A percentile compares a stretch with the other conserved stretches of the same genome.
These are phyloP conservation scores for Verticillium nonalfalfae DNA, from an alignment of 2,329 filamentous ascomycete genomes.

Conservation along the genomic window DNA sequence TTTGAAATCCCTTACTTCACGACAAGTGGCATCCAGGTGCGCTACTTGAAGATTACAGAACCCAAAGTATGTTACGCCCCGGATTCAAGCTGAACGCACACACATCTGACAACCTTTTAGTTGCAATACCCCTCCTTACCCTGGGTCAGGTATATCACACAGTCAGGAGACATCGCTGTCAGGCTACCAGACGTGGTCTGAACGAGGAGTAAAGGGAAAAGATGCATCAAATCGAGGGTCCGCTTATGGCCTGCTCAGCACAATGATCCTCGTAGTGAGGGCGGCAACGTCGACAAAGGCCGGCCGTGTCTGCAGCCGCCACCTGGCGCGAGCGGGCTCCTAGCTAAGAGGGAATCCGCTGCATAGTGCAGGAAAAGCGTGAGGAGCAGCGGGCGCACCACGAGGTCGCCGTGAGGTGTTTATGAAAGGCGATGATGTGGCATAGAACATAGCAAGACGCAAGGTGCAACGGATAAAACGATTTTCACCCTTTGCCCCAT, in stretches of 20 bases:
- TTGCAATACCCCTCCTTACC: slow-evolving; percentile 96
- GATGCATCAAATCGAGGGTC: not conserved
- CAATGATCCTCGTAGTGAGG: not conserved
- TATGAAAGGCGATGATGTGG: not conserved
- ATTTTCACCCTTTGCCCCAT: not conserved
- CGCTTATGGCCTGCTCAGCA: not conserved
- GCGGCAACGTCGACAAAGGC: not conserved
- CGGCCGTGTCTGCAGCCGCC: not conserved
- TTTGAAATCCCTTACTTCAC: slow-evolving; percentile 99
- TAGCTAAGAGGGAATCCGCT: not conserved
- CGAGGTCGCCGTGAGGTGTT: not conserved
- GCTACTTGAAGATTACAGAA: slow-evolving; percentile 98
- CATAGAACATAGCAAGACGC: not conserved
- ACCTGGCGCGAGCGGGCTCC: not conserved
- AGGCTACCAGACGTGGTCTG: slow-evolving; percentile 84
- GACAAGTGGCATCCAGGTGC: slow-evolving; percentile 97
- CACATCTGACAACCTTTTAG: slow-evolving; percentile 35
- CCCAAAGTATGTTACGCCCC: slow-evolving; percentile 68
- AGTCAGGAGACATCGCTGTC: slow-evolving; percentile 94
- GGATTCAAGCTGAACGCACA: not conserved
- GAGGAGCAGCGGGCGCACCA: not conserved
- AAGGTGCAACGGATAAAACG: not conserved
- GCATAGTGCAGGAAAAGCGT: not conserved
- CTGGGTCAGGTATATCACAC: slow-evolving; percentile 98
- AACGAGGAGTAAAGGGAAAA: slow-evolving; percentile 16